Evolutionary conservation across 306 rosid genomes (phyloP), one percentile per base, ranked within the genome.

Genomic region (Inga leiocalycina): DNA sequence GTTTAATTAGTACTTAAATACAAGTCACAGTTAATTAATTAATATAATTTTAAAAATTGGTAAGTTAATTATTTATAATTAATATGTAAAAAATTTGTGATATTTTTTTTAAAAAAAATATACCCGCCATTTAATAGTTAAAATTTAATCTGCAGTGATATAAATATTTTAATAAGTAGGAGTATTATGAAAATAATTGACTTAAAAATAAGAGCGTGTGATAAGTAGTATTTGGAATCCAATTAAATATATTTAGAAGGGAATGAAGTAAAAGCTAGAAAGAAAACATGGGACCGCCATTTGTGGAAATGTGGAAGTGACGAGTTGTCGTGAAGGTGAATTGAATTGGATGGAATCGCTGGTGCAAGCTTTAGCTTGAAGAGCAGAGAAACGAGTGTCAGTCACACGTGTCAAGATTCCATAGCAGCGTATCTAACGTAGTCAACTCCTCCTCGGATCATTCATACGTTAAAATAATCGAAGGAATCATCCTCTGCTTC

Each of bases 361-460:
- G 71, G 43, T 16, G 74, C 17, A 1, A 44, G 37, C 76, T 27
- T 72, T 19, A 22, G 56, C 76, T 24, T 72, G 3, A 19, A 69
- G 59, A 24, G 15, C 12, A 41, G 20, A 22, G 44, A 16, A 52
- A 54, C 20, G 10, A 35, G 76, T n/a, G 77, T 12, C 51, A 52
- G 27, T 77, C 9, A 79, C 85, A 85, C 89, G 87, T 86, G 90
- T 86, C 81, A 20, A 87, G 90, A 89, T 91, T 88, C 90, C 87
- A 39, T 75, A 37, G 82, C 84, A 80, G 80, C 88, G 84, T 72
- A 78, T 89, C 90, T 82, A 85, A 54, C 87, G 83, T 59, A 76
- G 93, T 90, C 94, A 92, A 89, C 91, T 59, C 89, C 73, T 86
- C 89, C 93, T 88, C 65, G 87, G 92, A 88, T 82, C 87, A 69